Conservation (phyloP, 352 stramenopile genomes). For the Globisporangium paroecandrum region DNA sequence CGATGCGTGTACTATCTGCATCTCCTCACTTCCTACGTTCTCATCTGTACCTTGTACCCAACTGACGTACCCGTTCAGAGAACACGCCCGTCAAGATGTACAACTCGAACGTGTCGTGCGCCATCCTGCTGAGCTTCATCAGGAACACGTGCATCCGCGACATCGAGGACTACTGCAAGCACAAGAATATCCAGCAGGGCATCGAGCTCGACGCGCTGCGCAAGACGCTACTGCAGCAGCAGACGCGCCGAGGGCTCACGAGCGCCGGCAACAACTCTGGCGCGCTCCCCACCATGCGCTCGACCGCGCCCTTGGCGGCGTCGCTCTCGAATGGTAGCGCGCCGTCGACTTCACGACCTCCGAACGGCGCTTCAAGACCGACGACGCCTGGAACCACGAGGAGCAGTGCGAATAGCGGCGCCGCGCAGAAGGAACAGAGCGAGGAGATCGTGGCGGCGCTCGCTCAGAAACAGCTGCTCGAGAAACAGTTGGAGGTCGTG, state of each 20-base stretch:
- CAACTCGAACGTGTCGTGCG: constrained; percentile 69
- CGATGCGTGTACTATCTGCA: background rate
- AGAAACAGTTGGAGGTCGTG: constrained; percentile 55
- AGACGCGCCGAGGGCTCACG: constrained; percentile 16
- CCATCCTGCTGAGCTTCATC: constrained; percentile 70
- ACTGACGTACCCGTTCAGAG: constrained; percentile 20
- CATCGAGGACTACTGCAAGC: constrained; percentile 71
- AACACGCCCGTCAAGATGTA: constrained; percentile 66
- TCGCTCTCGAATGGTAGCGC: background rate
- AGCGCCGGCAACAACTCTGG: constrained; percentile 3
- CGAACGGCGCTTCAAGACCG: constrained; percentile 17
- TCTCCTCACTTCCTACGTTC: background rate
- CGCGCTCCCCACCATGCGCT: constrained; percentile 8
- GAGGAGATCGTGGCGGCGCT: constrained; percentile 24
- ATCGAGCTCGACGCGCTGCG: constrained; percentile 71
- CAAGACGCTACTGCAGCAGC: constrained; percentile 23
- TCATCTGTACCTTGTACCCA: background rate
- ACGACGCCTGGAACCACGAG: constrained; percentile 16
- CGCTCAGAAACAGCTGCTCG: constrained; percentile 35
- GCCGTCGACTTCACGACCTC: constrained; percentile 14
- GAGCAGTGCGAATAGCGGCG: background rate
- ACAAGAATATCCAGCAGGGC: constrained; percentile 67
- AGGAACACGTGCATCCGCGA: constrained; percentile 61
- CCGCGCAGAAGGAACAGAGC: constrained; percentile 18
- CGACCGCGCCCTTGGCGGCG: constrained; percentile 14